These are phyloP conservation scores for Helenozyma rhizophorensis DNA, from an alignment of 805 yeast species.

Conservation along the genomic window DNA sequence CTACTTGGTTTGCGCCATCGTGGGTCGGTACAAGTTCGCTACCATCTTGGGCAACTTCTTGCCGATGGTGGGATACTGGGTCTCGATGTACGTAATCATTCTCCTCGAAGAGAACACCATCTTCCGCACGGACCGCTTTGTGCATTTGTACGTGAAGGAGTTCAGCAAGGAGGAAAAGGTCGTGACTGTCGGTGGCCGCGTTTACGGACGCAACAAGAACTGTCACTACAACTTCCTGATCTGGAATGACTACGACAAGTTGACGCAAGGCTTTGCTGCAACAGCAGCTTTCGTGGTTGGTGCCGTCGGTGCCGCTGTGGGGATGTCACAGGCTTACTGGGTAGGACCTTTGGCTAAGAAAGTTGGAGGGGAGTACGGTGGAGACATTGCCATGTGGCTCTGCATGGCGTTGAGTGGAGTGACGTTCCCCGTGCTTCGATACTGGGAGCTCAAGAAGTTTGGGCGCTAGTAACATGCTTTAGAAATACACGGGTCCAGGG, in stretches of 20 bases:
- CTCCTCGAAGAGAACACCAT: constrained; percentile 67
- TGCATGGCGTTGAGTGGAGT: constrained; percentile 67
- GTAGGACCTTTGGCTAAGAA: constrained; percentile 66
- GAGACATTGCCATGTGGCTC: constrained; percentile 80
- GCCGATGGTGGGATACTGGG: constrained; percentile 93
- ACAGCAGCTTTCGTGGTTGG: constrained; percentile 62
- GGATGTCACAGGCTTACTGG: constrained; percentile 86
- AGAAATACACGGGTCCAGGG: too few species aligned
- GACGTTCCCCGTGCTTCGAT: constrained; percentile 62
- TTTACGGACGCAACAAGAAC: constrained; percentile 1
- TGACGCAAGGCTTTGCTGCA: constrained; percentile 74
- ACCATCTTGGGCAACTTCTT: constrained; percentile 73
- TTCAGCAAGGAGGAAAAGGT: constrained; percentile 18
- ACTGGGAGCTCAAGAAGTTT: constrained; percentile 54
- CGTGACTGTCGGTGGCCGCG: constrained; percentile 2
- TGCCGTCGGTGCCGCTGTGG: constrained; percentile 76
- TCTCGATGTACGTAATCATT: constrained; percentile 71
- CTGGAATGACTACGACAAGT: constrained; percentile 60
- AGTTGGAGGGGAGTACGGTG: constrained; percentile 56
- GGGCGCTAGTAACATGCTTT: constrained; percentile 16
- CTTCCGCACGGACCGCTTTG: constrained; percentile 50
- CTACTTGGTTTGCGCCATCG: constrained; percentile 67
- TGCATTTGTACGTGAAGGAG: constrained; percentile 29
- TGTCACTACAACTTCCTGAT: constrained; percentile 23
- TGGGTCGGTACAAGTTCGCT: constrained; percentile 69